Conservation (phyloP, 2,329 filamentous ascomycete genomes). For the Alternaria solani region DNA sequence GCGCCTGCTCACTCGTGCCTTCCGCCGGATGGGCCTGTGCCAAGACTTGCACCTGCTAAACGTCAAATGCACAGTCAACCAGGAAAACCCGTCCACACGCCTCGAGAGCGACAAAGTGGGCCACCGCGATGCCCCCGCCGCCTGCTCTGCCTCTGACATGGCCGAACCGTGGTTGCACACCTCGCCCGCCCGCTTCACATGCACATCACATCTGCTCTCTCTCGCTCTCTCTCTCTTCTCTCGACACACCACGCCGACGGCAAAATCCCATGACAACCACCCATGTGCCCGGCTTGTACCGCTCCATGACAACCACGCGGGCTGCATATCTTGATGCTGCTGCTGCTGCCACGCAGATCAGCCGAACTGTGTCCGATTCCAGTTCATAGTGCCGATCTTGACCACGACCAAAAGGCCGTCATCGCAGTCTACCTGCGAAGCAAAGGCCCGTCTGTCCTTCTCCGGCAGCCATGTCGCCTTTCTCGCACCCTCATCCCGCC, state of each 20-base stretch:
- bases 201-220: not conserved
- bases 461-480: conserved; percentile 4
- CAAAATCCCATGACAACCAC: not conserved
- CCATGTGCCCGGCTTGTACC: conserved; percentile 9
- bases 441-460: conserved; percentile 1
- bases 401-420: conserved; percentile 3
- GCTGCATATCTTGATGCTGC: conserved; percentile 6
- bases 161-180: conserved; percentile 3
- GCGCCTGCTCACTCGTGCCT: conserved; percentile 14
- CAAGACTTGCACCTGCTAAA: conserved; percentile 16
- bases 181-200: conserved; percentile 1
- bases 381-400: conserved; percentile 11
- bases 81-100: conserved; percentile 8
- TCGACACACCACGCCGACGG: not conserved
- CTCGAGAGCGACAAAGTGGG: conserved; percentile 1
- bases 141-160: not conserved
- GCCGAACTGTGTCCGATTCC: conserved; percentile 16
- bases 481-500: not conserved
- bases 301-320: not conserved
- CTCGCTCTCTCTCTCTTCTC: not conserved
- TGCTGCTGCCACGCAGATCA: conserved; percentile 9
- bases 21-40: conserved; percentile 21
- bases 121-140: not conserved
- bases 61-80: conserved; percentile 20
- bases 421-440: not conserved